These are phyloP conservation scores for Globisporangium paroecandrum DNA, from an alignment of 352 stramenopile genomes.

Conservation along the genomic window DNA sequence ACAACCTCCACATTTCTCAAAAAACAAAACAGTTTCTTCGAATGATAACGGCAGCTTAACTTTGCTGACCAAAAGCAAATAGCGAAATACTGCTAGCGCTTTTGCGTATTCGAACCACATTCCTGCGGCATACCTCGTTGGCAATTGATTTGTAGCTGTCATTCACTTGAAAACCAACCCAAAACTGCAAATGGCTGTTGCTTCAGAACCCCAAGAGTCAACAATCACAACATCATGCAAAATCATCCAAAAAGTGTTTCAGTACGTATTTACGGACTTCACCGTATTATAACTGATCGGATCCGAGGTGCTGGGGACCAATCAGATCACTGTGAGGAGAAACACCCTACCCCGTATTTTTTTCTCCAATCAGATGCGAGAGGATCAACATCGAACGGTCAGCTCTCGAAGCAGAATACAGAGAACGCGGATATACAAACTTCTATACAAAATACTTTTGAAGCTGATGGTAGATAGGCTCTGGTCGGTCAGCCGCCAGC, in stretches of 20 bases:
- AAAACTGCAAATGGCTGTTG: too few species aligned
- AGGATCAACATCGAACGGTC: slow-evolving; percentile 4
- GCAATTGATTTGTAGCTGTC: too few species aligned
- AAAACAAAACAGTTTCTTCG: background rate
- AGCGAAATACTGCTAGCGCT: too few species aligned
- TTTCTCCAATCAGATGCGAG: background rate
- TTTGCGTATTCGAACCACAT: too few species aligned
- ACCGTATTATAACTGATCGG: background rate
- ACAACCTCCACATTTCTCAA: background rate
- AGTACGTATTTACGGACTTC: background rate
- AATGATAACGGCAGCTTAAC: background rate
- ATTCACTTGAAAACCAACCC: too few species aligned
- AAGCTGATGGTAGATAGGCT: background rate
- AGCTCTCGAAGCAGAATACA: slow-evolving; percentile 1
- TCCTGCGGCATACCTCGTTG: too few species aligned
- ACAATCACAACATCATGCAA: background rate
- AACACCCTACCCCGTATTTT: background rate
- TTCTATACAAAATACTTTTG: background rate
- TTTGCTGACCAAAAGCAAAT: too few species aligned
- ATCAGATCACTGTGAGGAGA: background rate
- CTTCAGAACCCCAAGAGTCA: too few species aligned
- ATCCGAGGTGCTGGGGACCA: background rate
- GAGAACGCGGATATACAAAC: background rate
- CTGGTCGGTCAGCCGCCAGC: slow-evolving; percentile 1
- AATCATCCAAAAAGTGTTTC: background rate